Base-by-base conservation (phyloP, 2,329 filamentous ascomycete genomes). In the Calonectria crousiana region DNA sequence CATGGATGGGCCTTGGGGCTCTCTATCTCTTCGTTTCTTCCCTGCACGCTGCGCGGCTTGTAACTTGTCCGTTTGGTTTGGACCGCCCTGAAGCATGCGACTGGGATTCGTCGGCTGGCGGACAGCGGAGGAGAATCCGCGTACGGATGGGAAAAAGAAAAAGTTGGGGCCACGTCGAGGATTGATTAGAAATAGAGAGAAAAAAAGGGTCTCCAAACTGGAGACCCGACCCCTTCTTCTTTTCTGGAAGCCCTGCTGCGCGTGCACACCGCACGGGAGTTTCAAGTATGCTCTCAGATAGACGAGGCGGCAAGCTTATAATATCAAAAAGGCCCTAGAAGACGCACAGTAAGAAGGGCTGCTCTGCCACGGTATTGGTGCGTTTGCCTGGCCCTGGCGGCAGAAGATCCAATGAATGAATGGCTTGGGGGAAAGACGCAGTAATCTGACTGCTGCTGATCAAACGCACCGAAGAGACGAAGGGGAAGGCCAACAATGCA, bases 11-110 rank as follows among this genome's bases (percentile, higher is more conserved):
- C 23, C 14, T n/a, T 34, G 32, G 16, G 18, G 6, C 18, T 23
- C 36, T 30, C 60, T 9, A 34, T 20, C 20, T 51, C 64, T 23
- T 49, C 47, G 28, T 30, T 41, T 44, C 62, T 34, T 30, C 62
- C 62, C 44, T 30, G 44, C 14, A 11, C 5, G 44, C 44, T 30
- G 44, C 14, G 6, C 5, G 44, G 18, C 62, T 44, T 66, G 62
- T 66, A 66, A 66, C 62, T 66, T 18, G 62, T 32, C 28, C 8
- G 4, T 34, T 41, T 30, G 32, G 41, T 44, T 44, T 44, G 41
- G 41, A n/a, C 32, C 56, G 41, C 28, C 49, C 65, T 67, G 65
- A 67, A 56, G 65, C 65, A 67, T 26, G 36, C 65, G 32, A 28
- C 34, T 41, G 64, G 64, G 64, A 34, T 51, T 49, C 16, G 32